phyloP scores from a whole-genome alignment of 2,329 filamentous ascomycete genomes.

The Botrytis aclada region DNA sequence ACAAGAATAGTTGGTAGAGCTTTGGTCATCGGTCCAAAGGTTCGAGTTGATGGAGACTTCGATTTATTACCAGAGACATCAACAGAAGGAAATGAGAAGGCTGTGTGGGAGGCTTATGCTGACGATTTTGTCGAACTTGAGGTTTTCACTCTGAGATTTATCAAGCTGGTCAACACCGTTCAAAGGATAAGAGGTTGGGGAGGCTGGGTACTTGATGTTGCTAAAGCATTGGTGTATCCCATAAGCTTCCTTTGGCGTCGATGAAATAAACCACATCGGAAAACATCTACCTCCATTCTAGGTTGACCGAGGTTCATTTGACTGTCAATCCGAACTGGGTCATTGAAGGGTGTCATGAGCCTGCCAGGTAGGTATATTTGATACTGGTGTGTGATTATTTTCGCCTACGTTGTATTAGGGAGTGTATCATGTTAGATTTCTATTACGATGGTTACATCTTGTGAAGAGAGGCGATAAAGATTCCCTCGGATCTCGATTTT shows the following conservation, averaged over 20 bases:
- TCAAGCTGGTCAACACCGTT: conserved; percentile 52
- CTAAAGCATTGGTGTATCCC: conserved; percentile 29
- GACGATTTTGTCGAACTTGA: conserved; percentile 57
- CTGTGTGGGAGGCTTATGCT: conserved; percentile 60
- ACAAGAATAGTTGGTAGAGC: conserved; percentile 54
- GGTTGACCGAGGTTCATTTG: neutral
- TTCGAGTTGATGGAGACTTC: conserved; percentile 45
- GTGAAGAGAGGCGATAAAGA: neutral
- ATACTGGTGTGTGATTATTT: neutral
- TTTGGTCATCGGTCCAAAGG: conserved; percentile 55
- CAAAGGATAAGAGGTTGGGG: conserved; percentile 52
- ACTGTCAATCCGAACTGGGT: neutral
- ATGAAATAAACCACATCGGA: neutral
- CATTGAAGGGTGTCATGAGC: neutral
- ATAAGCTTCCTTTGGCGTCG: neutral
- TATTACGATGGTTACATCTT: neutral
- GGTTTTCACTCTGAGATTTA: conserved; percentile 51
- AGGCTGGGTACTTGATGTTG: conserved; percentile 40
- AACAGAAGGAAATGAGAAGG: conserved; percentile 39
- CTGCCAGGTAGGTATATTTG: neutral
- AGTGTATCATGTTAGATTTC: conserved; percentile 44
- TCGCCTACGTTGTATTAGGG: neutral
- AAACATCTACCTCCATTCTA: neutral
- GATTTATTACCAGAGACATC: conserved; percentile 25
- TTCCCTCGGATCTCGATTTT: neutral